Base-by-base conservation (phyloP, 2,329 filamentous ascomycete species). In the Purpureocillium takamizusanense region DNA sequence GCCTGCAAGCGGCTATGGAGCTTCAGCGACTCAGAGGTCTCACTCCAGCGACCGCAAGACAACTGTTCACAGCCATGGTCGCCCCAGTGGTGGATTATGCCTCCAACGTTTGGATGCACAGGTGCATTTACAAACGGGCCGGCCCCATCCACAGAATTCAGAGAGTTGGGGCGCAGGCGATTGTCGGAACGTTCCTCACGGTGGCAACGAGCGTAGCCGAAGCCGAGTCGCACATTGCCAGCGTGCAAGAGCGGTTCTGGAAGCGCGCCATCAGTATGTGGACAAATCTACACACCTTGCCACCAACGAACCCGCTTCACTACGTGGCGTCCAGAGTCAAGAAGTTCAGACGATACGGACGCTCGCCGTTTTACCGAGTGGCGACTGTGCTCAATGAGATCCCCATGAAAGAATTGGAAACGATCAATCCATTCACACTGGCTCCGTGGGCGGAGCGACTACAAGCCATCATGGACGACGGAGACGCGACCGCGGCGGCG, bases 1-100 rank as follows among this genome's bases (percentile, higher is more conserved):
- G 49, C 16, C 37, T 52, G 8, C 21, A 49, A 33, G 50, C 42
- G 30, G 48, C 41, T 13, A 45, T 53, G 34, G 41, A 49, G 35
- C 37, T 52, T 7, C 35, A 42, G 30, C 40, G 43, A 16, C 15
- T 45, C 47, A 9, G 43, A 12, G 28, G 28, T 30, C 28, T 30
- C 28, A 30, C 28, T 30, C 28, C 28, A 30, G 28, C 28, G 28
- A 30, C 28, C 28, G 28, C 28, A 14, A 30, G 28, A 30, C 28
- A 14, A 12, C 13, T 30, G 12, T 30, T 30, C 28, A 12, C 28
- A 30, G 39, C 46, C 13, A 51, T 34, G 10, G 49, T 54, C 11
- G 42, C 42, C 14, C 48, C 43, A 17, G 44, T 48, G 23, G 33
- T 40, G 13, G 38, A 36, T 28, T 40, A 40, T 15, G 31, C 31